These are phyloP conservation scores for Macrolepiota albuminosa DNA, from an alignment of 768 basidiomycete species.

Conservation along the genomic window DNA sequence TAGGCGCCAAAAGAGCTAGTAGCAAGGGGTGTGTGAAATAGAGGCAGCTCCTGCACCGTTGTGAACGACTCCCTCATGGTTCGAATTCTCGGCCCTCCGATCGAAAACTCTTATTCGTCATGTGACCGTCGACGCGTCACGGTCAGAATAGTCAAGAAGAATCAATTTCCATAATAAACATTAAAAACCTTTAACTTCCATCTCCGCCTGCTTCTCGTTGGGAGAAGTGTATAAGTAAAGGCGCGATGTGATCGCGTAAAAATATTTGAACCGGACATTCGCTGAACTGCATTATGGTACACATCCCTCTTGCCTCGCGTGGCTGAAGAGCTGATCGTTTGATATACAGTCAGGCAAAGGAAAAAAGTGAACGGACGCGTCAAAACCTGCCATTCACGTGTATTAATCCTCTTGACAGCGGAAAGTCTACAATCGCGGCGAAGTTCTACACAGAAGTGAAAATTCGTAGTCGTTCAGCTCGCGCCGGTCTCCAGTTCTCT, in stretches of 20 bases:
- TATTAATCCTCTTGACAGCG: constrained; percentile 12
- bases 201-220: constrained; percentile 12
- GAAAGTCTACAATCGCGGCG: constrained; percentile 16
- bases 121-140: constrained; percentile 19
- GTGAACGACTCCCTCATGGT: constrained; percentile 19
- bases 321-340: background rate
- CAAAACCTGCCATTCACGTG: constrained; percentile 2
- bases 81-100: constrained; percentile 5
- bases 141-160: background rate
- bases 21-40: background rate
- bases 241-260: background rate
- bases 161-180: background rate
- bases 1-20: background rate
- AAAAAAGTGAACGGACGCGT: constrained; percentile 35
- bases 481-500: constrained; percentile 67
- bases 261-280: background rate
- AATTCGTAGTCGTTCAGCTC: constrained; percentile 62
- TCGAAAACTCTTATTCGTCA: constrained; percentile 8
- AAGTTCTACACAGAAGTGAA: constrained; percentile 47
- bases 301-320: background rate
- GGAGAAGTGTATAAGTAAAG: constrained; percentile 6
- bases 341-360: constrained; percentile 47
- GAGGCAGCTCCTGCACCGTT: constrained; percentile 8
- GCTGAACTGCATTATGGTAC: background rate
- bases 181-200: constrained; percentile 5